Conservation (phyloP, 2,329 filamentous ascomycete genomes). For the Alternaria gansuensis region DNA sequence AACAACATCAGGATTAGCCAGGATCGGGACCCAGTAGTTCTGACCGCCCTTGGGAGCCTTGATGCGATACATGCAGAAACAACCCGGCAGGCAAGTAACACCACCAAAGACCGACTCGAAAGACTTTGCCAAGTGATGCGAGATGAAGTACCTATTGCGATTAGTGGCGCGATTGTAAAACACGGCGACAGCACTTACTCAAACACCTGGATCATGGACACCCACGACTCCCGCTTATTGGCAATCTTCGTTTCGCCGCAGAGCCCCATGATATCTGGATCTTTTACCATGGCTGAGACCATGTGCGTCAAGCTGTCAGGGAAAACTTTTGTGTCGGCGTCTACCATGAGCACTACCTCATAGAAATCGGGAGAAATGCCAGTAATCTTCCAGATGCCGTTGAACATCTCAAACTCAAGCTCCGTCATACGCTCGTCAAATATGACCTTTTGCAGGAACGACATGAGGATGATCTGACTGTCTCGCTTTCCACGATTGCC, state of each 20-base stretch:
- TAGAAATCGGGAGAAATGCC: slow-evolving; percentile 98
- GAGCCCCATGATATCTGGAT: slow-evolving; percentile 98
- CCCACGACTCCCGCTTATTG: slow-evolving; percentile 95
- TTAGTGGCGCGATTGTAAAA: slow-evolving; percentile 41
- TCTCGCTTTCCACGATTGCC: slow-evolving; percentile 98
- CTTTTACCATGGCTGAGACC: slow-evolving; percentile 98
- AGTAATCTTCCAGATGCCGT: slow-evolving; percentile 97
- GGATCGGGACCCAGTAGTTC: slow-evolving; percentile 99
- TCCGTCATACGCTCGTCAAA: slow-evolving; percentile 99
- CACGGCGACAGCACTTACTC: slow-evolving; percentile 64
- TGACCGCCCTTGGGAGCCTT: slow-evolving; percentile 98
- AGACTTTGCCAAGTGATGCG: slow-evolving; percentile 93
- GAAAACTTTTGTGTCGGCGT: slow-evolving; percentile 99
- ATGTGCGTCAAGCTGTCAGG: slow-evolving; percentile 98
- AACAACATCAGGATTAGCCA: slow-evolving; percentile 97
- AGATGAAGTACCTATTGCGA: slow-evolving; percentile 81
- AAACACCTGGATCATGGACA: slow-evolving; percentile 98
- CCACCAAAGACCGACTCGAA: slow-evolving; percentile 99
- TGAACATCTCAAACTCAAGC: slow-evolving; percentile 99
- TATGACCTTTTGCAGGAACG: slow-evolving; percentile 99
- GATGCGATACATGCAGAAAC: slow-evolving; percentile 99
- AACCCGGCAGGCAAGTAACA: slow-evolving; percentile 97
- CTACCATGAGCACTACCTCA: slow-evolving; percentile 97
- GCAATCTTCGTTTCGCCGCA: slow-evolving; percentile 99
- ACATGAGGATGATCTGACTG: slow-evolving; percentile 99